A percentile compares a stretch with the other conserved stretches of the same genome.
These are phyloP conservation scores for Piper longum DNA, from an alignment of 164 flowering plant species.

Conservation along the genomic window DNA sequence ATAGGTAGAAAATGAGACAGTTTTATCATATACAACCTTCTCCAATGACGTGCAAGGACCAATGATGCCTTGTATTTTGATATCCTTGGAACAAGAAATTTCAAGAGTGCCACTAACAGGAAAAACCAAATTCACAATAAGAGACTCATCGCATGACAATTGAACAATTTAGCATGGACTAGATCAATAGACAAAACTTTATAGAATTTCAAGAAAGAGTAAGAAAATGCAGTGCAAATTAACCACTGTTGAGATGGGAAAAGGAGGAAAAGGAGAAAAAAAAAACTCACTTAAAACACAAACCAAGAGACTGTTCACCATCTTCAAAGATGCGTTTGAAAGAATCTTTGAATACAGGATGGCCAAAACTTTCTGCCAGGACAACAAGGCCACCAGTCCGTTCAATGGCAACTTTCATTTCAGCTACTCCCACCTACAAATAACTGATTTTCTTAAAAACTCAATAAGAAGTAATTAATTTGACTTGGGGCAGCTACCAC, in stretches of 20 bases:
- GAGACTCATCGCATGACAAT: no score
- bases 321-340: slow-evolving; percentile 85
- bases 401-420: slow-evolving; percentile 89
- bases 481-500: no score
- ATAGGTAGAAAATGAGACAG: no score
- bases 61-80: slow-evolving; percentile 85
- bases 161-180: no score
- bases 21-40: slow-evolving; percentile 37
- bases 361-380: slow-evolving; percentile 93
- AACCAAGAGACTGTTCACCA: slow-evolving; percentile 87
- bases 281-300: slow-evolving; percentile 72
- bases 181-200: no score
- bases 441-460: background rate
- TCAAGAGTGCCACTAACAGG: slow-evolving; percentile 57
- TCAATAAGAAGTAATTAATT: background rate
- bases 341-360: slow-evolving; percentile 85
- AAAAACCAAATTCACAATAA: no score
- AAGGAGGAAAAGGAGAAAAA: background rate
- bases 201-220: no score
- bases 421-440: slow-evolving; percentile 86
- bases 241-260: background rate
- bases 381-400: slow-evolving; percentile 94
- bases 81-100: slow-evolving; percentile 82
- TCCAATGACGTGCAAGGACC: slow-evolving; percentile 96
- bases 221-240: no score